Base-by-base conservation (phyloP, 306 rosid species). In the Ochetophila trinervis region DNA sequence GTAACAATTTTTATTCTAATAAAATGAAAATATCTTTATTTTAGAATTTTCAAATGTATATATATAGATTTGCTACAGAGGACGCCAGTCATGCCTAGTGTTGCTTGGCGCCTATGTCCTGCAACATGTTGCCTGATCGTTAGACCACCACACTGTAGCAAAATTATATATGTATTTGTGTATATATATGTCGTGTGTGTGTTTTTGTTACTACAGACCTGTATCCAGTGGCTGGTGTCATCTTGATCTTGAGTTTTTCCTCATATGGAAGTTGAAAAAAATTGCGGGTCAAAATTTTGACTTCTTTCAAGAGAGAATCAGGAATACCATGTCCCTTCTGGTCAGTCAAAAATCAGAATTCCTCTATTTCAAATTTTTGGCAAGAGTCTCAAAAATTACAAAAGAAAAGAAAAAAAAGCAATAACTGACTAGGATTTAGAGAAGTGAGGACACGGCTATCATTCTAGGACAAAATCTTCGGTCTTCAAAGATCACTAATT, bases 241-340 rank as follows among this genome's bases (percentile, higher is more conserved):
- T 70, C 80, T 84, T 87, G 78, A 93, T 86, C 71, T 90, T 76
- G 37, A 59, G 27, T 70, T 93, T 93, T 77, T 93, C 99, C 68
- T 93, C 94, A 58, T 79, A 81, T 8, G 96, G 94, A 78, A 87
- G 90, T 63, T 72, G 70, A 35, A 93, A 90, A 77, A 93, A 87
- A 24, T 60, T 83, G 64, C 80, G 91, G 0, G 91, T 60, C 68
- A 69, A 62, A 45, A 73, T 79, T 72, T 62, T 84, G 19, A 87
- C 91, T 57, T 78, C 89, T 54, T 78, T 84, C 57, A 89, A 69
- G 19, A 93, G 72, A 68, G 79, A 74, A 69, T 80, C 83, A 47
- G 97, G 84, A 72, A 93, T 67, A 40, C 94, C 94, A 50, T 90
- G 98, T 54, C 97, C 90, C 76, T 76, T 87, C 98, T 89, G 83